Evolutionary conservation across 2,329 filamentous ascomycete species (phyloP).

Genomic region (Hypoxylon sp.): DNA sequence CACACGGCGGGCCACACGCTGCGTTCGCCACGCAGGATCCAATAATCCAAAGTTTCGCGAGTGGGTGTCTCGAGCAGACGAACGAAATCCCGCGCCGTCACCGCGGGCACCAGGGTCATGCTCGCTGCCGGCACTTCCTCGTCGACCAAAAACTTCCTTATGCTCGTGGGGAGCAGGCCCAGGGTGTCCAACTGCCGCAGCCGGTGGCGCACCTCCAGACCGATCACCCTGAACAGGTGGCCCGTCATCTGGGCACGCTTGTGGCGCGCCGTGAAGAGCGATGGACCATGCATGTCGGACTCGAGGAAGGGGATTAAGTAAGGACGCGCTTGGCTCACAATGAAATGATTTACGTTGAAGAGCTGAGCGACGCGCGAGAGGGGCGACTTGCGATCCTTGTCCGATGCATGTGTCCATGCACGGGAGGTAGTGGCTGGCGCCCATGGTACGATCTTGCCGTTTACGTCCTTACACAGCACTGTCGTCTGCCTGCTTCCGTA

Average conservation of each 20-base stretch:
- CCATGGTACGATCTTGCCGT: slow-evolving; percentile 80
- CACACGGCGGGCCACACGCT: slow-evolving; percentile 92
- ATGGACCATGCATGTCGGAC: slow-evolving; percentile 82
- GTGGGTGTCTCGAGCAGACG: slow-evolving; percentile 87
- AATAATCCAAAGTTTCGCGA: slow-evolving; percentile 79
- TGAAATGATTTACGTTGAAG: slow-evolving; percentile 95
- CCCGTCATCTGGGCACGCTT: slow-evolving; percentile 68
- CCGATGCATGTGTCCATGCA: slow-evolving; percentile 74
- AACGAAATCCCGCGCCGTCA: slow-evolving; percentile 78
- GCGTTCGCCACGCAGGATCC: slow-evolving; percentile 85
- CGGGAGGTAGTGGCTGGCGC: slow-evolving; percentile 73
- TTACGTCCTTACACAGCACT: slow-evolving; percentile 82
- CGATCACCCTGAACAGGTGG: slow-evolving; percentile 74
- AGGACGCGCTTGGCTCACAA: slow-evolving; percentile 90
- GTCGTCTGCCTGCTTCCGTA: slow-evolving; percentile 72
- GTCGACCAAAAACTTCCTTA: slow-evolving; percentile 83
- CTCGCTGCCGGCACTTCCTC: slow-evolving; percentile 83
- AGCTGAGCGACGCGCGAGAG: slow-evolving; percentile 81
- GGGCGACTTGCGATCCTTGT: slow-evolving; percentile 72
- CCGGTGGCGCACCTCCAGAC: slow-evolving; percentile 82
- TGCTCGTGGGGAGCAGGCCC: slow-evolving; percentile 74
- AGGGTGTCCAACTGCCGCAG: slow-evolving; percentile 84
- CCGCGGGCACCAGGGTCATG: slow-evolving; percentile 84
- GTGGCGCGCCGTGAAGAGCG: slow-evolving; percentile 68
- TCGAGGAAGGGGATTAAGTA: slow-evolving; percentile 89